These are phyloP conservation scores for Coemansia furcata DNA, from an alignment of 192 early-diverging fungal genomes.

Conservation along the genomic window DNA sequence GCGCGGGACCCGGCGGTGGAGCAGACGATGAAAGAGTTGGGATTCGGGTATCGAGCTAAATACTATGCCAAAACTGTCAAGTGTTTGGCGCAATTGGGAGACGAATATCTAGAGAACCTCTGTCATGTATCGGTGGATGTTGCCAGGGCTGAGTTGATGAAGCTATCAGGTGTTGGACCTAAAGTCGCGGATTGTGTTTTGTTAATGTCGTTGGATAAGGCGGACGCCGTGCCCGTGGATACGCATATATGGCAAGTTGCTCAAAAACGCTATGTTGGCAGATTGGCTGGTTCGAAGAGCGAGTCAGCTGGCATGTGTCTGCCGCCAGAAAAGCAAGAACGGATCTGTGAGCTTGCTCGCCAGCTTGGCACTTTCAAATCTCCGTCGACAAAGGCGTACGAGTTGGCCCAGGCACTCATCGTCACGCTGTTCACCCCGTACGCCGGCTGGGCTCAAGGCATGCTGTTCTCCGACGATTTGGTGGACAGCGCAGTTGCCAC, in stretches of 20 bases:
- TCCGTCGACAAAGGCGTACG: slow-evolving; percentile 66
- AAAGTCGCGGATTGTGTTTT: slow-evolving; percentile 98
- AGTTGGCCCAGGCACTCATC: slow-evolving; percentile 69
- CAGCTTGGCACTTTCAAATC: slow-evolving; percentile 55
- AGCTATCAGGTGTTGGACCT: slow-evolving; percentile 83
- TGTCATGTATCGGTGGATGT: slow-evolving; percentile 59
- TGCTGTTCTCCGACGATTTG: slow-evolving; percentile 57
- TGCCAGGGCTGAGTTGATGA: slow-evolving; percentile 57
- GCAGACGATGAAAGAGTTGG: slow-evolving; percentile 62
- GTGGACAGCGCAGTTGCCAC: background rate
- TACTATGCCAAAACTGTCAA: slow-evolving; percentile 79
- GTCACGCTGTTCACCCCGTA: slow-evolving; percentile 73
- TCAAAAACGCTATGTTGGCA: slow-evolving; percentile 67
- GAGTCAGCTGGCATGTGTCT: background rate
- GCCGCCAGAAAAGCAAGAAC: slow-evolving; percentile 8
- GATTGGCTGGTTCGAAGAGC: background rate
- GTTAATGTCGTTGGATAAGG: slow-evolving; percentile 88
- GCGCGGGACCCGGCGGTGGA: slow-evolving; percentile 59
- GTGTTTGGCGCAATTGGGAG: slow-evolving; percentile 50
- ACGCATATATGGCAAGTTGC: slow-evolving; percentile 98
- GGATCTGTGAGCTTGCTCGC: slow-evolving; percentile 11
- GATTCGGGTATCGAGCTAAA: slow-evolving; percentile 94
- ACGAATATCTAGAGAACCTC: slow-evolving; percentile 64
- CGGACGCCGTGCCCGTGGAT: slow-evolving; percentile 80
- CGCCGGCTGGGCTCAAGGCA: slow-evolving; percentile 78